Conservation (phyloP, 2,329 filamentous ascomycete genomes). For the Epichloe bromicola region DNA sequence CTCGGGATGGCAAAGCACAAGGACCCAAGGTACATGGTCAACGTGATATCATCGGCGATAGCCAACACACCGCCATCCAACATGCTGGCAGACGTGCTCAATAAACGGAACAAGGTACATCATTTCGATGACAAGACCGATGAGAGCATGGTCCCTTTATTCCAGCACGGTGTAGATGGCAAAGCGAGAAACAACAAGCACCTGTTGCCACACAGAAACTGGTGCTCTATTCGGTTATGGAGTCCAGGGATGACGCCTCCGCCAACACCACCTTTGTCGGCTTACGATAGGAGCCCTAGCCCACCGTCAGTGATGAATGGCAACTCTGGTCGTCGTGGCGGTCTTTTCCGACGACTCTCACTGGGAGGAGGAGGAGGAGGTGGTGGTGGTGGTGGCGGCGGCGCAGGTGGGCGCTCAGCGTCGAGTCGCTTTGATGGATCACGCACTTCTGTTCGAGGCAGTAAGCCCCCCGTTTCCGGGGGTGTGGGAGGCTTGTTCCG, state of each 20-base stretch:
- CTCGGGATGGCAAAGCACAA: conserved; percentile 68
- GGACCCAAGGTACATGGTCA: conserved; percentile 94
- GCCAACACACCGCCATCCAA: conserved; percentile 84
- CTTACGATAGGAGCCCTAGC: conserved; percentile 29
- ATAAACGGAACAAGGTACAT: conserved; percentile 77
- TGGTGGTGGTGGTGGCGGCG: not conserved
- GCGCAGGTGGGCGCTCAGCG: conserved; percentile 20
- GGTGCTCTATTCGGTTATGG: conserved; percentile 86
- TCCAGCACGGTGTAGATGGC: conserved; percentile 77
- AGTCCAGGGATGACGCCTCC: conserved; percentile 64
- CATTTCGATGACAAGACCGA: conserved; percentile 68
- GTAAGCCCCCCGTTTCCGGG: conserved; percentile 40
- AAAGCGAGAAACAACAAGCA: conserved; percentile 84
- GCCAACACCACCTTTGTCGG: conserved; percentile 45
- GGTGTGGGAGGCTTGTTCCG: conserved; percentile 29
- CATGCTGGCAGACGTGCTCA: conserved; percentile 78
- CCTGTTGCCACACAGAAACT: conserved; percentile 81
- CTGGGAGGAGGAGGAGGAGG: conserved; percentile 1
- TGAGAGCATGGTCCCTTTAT: conserved; percentile 92
- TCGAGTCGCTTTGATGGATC: conserved; percentile 24
- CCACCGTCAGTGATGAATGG: conserved; percentile 16
- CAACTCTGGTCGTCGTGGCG: conserved; percentile 13
- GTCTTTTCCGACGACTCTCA: conserved; percentile 34
- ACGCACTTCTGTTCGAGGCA: conserved; percentile 25
- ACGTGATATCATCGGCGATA: conserved; percentile 87